A percentile compares a stretch with the other conserved stretches of the same genome.
Conservation (phyloP, 2,329 filamentous ascomycete genomes). For the Tolypocladium sp. region DNA sequence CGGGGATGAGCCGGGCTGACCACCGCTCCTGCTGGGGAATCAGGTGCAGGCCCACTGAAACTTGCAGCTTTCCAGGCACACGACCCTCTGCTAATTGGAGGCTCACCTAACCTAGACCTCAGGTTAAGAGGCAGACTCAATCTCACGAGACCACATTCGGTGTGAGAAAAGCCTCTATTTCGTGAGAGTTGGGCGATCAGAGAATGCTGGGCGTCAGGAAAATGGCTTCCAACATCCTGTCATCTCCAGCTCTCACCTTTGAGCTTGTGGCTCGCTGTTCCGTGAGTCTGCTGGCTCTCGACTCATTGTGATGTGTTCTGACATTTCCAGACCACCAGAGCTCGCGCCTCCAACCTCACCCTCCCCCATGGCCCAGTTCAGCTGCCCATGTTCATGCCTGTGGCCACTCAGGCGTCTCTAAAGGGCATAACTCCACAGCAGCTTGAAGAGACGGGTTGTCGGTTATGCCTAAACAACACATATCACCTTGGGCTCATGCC, state of each 20-base stretch:
- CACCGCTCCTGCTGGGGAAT: not conserved
- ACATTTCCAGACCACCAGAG: conserved; percentile 71
- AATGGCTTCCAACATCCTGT: conserved; percentile 44
- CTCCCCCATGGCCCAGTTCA: conserved; percentile 88
- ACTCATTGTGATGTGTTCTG: conserved; percentile 4
- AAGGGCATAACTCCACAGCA: conserved; percentile 93
- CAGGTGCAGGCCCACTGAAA: conserved; percentile 3
- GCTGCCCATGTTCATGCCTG: conserved; percentile 95
- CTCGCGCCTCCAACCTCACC: conserved; percentile 76
- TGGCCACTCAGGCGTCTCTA: conserved; percentile 90
- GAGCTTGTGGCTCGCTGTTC: conserved; percentile 72
- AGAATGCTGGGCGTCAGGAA: conserved; percentile 24
- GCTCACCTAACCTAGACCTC: not conserved
- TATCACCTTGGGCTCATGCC: conserved; percentile 95
- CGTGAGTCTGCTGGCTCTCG: conserved; percentile 39
- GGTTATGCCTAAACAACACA: conserved; percentile 93
- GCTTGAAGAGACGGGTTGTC: conserved; percentile 79
- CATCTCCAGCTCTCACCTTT: conserved; percentile 63
- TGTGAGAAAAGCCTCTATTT: not conserved
- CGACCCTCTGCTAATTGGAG: not conserved
- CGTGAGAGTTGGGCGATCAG: not conserved
- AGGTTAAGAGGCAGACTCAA: conserved; percentile 1
- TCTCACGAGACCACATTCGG: not conserved
- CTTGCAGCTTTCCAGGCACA: not conserved
- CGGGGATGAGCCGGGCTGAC: conserved; percentile 21